Conservation (phyloP, 1,284 basidiomycete genomes). For the Stereum hirsutum region DNA sequence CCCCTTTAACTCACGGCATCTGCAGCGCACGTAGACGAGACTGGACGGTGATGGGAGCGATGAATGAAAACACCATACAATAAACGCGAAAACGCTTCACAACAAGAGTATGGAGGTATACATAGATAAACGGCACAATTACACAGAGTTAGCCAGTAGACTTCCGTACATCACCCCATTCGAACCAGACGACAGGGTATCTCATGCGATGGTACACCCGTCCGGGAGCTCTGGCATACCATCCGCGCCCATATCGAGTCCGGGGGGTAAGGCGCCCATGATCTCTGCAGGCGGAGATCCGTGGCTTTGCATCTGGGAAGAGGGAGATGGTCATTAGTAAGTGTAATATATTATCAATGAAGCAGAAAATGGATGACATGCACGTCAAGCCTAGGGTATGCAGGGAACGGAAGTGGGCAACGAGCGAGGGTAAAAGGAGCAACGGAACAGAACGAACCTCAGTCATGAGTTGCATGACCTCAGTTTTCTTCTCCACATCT, state of each 20-base stretch:
- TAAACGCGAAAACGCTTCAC: no score
- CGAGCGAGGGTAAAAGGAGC: constrained; percentile 12
- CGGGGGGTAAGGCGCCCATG: constrained; percentile 86
- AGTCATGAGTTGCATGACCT: constrained; percentile 66
- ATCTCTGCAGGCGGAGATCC: constrained; percentile 88
- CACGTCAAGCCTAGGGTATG: not conserved
- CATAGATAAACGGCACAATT: no score
- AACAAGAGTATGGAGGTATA: no score
- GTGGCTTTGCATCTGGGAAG: constrained; percentile 67
- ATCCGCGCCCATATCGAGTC: constrained; percentile 49
- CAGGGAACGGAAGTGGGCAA: constrained; percentile 6
- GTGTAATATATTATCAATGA: not conserved
- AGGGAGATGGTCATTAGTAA: not conserved
- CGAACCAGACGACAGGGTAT: no score
- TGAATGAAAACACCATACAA: no score
- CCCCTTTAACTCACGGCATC: no score
- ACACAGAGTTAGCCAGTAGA: no score
- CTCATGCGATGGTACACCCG: constrained; percentile 34
- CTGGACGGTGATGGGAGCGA: no score
- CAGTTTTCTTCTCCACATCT: constrained; percentile 40
- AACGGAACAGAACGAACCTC: constrained; percentile 56
- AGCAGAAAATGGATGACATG: not conserved
- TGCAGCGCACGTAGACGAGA: no score
- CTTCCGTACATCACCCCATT: no score
- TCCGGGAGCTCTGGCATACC: constrained; percentile 48